Conservation (phyloP, 331 rosid genomes). For the Arachis monticola region DNA sequence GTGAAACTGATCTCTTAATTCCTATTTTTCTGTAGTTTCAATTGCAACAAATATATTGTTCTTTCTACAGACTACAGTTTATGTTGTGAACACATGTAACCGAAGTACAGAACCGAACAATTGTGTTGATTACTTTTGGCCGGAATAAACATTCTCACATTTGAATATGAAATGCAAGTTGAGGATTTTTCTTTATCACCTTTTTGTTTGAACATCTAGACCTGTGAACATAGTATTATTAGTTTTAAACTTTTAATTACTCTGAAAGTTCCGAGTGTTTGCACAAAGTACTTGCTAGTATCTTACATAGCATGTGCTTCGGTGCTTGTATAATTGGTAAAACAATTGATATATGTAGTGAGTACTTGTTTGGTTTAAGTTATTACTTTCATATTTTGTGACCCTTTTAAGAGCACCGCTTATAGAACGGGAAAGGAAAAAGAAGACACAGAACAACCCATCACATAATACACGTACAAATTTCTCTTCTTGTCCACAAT, state of each 20-base stretch:
- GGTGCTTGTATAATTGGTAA: neutral
- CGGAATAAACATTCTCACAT: neutral
- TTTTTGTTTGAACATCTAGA: neutral
- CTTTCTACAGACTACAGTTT: neutral
- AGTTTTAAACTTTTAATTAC: neutral
- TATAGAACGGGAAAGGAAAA: neutral
- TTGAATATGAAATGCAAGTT: neutral
- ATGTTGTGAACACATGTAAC: constrained; percentile 6
- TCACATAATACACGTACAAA: neutral
- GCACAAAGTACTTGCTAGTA: neutral
- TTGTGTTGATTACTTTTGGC: constrained; percentile 14
- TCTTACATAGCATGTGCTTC: neutral
- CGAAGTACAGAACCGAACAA: neutral
- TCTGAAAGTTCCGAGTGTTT: constrained; percentile 2
- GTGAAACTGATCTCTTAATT: neutral
- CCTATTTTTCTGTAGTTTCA: neutral
- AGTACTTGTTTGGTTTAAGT: neutral
- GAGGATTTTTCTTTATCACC: no score
- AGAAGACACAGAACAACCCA: neutral
- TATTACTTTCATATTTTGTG: neutral
- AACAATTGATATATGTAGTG: neutral
- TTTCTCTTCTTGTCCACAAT: neutral
- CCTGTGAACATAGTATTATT: neutral
- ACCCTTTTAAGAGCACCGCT: neutral
- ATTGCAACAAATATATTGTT: neutral